Evolutionary conservation across 202 grass and related monocot species (phyloP).

Genomic region (Panicum virgatum): DNA sequence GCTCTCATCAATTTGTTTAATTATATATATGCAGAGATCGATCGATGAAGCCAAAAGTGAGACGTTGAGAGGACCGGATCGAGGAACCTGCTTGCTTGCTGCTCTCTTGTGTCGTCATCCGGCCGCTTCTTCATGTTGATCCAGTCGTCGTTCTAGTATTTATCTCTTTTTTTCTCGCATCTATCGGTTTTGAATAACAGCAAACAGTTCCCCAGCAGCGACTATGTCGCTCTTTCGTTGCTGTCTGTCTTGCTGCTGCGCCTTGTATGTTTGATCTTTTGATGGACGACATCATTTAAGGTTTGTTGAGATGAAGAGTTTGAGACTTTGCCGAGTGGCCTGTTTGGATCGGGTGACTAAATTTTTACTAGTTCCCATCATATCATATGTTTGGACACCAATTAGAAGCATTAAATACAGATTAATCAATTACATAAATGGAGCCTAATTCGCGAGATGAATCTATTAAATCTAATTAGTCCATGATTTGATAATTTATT

Average conservation of each 20-base stretch:
- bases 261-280: not conserved
- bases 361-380: too few species aligned
- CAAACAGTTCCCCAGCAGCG: not conserved
- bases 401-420: too few species aligned
- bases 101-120: not conserved
- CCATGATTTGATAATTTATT: too few species aligned
- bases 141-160: not conserved
- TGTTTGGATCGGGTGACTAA: too few species aligned
- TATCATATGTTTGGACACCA: too few species aligned
- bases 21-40: not conserved
- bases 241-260: not conserved
- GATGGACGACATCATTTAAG: not conserved
- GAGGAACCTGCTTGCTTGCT: not conserved
- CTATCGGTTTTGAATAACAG: conserved; percentile 5
- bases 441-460: too few species aligned
- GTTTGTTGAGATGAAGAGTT: too few species aligned
- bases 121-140: not conserved
- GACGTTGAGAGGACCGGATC: not conserved
- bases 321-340: too few species aligned
- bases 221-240: too few species aligned
- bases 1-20: not conserved
- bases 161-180: not conserved
- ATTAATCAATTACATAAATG: too few species aligned
- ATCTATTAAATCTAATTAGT: too few species aligned
- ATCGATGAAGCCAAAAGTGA: not conserved